These are phyloP conservation scores for Paraleonurus japonicus DNA, from an alignment of 257 asterid species.

Conservation along the genomic window DNA sequence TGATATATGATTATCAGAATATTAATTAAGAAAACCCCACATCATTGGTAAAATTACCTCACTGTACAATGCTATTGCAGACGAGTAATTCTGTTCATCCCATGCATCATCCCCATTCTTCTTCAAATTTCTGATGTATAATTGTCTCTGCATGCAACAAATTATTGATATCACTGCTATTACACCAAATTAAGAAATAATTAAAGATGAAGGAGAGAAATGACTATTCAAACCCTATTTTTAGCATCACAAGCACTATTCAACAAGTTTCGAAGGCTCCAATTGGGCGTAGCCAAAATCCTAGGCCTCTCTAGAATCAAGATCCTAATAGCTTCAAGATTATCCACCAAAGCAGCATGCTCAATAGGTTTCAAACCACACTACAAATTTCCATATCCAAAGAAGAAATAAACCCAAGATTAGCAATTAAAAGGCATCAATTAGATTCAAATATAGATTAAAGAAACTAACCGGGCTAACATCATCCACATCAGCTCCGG, in stretches of 20 bases:
- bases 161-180: too few relatives aligned
- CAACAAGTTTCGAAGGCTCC: slow-evolving; percentile 9
- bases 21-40: neutral
- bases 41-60: slow-evolving; percentile 30
- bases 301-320: slow-evolving; percentile 17
- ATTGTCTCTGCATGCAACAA: slow-evolving; percentile 5
- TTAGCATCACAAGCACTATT: too few relatives aligned
- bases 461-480: too few relatives aligned
- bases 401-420: too few relatives aligned
- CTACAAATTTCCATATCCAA: neutral
- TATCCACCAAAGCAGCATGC: slow-evolving; percentile 8
- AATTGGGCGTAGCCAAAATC: slow-evolving; percentile 9
- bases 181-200: neutral
- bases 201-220: too few relatives aligned
- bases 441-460: too few relatives aligned
- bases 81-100: slow-evolving; percentile 14
- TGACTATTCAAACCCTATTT: too few relatives aligned
- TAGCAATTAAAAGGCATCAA: too few relatives aligned
- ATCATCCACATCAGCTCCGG: too few relatives aligned
- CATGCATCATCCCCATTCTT: slow-evolving; percentile 20
- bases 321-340: too few relatives aligned
- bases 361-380: slow-evolving; percentile 3
- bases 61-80: slow-evolving; percentile 31
- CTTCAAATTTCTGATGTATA: neutral
- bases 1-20: neutral